A percentile compares a stretch with the other conserved stretches of the same genome.
Evolutionary conservation across 768 basidiomycete genomes (phyloP).

Genomic region (Phanerochaete sordida): DNA sequence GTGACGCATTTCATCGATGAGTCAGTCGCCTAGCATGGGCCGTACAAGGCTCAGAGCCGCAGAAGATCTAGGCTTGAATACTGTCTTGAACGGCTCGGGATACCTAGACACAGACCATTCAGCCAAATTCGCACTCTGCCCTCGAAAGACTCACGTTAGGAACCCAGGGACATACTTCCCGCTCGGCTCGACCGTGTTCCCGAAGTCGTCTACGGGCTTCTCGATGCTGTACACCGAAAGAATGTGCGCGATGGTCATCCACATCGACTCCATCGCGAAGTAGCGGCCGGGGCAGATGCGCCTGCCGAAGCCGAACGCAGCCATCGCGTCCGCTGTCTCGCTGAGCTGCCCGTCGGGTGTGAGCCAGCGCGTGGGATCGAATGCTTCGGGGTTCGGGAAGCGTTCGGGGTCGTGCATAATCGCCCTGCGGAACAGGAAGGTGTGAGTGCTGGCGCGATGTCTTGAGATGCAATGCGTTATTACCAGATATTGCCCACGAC

Average conservation of each 20-base stretch:
- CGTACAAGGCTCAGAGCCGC: not conserved
- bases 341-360: slow-evolving; percentile 12
- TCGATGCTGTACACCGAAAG: slow-evolving; percentile 42
- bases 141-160: not conserved
- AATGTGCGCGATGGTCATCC: slow-evolving; percentile 40
- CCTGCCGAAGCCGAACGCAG: slow-evolving; percentile 15
- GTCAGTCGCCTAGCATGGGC: not conserved
- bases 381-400: slow-evolving; percentile 28
- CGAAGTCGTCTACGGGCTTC: slow-evolving; percentile 36
- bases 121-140: too few relatives aligned
- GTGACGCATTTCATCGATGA: too few relatives aligned
- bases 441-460: too few relatives aligned
- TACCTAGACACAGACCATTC: not conserved
- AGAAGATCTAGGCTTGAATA: not conserved
- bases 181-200: slow-evolving; percentile 32
- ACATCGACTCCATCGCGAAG: slow-evolving; percentile 39
- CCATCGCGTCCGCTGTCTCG: slow-evolving; percentile 2
- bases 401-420: slow-evolving; percentile 35
- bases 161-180: slow-evolving; percentile 3
- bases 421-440: too few relatives aligned
- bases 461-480: too few relatives aligned
- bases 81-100: not conserved
- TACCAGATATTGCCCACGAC: slow-evolving; percentile 30
- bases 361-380: slow-evolving; percentile 19
- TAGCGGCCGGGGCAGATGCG: slow-evolving; percentile 23